phyloP scores from a whole-genome alignment of 495 filamentous ascomycete species.

The Podospora comata region DNA sequence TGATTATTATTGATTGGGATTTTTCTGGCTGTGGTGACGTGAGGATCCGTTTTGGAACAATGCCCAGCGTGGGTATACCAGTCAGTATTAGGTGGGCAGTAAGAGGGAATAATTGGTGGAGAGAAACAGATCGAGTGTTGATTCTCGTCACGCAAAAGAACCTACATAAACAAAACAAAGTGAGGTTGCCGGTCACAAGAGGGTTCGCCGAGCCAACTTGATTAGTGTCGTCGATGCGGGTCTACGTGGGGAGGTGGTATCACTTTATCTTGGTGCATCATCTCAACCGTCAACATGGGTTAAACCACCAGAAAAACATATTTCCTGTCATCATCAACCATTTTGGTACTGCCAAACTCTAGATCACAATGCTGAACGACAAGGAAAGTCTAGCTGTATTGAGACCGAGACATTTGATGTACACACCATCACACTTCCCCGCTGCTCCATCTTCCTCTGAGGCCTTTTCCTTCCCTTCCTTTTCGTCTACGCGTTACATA shows the following conservation, averaged over 20 bases:
- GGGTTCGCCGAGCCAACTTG: neutral
- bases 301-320: neutral
- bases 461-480: constrained; percentile 25
- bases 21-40: neutral
- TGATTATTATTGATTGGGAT: neutral
- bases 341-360: neutral
- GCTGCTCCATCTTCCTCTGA: constrained; percentile 11
- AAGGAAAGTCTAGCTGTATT: constrained; percentile 34
- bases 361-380: constrained; percentile 9
- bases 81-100: too few species aligned
- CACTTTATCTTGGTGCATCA: too few species aligned
- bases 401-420: constrained; percentile 38
- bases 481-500: constrained; percentile 37
- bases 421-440: constrained; percentile 30
- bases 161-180: neutral
- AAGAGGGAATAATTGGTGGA: neutral
- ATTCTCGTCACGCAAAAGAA: neutral
- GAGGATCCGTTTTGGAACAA: neutral
- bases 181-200: neutral
- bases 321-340: neutral
- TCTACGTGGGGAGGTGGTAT: neutral
- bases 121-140: neutral
- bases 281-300: too few species aligned
- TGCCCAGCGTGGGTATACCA: too few species aligned
- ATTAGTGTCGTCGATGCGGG: neutral